Evolutionary conservation across 2,329 filamentous ascomycete genomes (phyloP), one percentile per base, ranked within the genome.

Genomic region (Pseudocercospora eumusae): DNA sequence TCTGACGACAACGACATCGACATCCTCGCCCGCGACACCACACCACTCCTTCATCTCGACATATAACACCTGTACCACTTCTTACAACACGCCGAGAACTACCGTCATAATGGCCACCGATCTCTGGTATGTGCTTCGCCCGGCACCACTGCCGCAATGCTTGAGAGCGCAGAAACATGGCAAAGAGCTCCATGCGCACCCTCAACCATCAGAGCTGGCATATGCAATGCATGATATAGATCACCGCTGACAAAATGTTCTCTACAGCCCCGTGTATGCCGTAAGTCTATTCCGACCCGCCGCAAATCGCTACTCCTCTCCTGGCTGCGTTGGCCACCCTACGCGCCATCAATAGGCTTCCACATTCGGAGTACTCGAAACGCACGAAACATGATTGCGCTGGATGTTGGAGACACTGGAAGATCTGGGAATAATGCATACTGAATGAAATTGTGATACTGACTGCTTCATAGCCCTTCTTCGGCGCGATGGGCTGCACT

Each of bases 401-500:
- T 25, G n/a, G 23, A 8, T 13, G 18, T 9, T 13, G 2, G 8
- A 52, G 11, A 28, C 8, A 4, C 15, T 25, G 47, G 23, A n/a
- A 52, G 15, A 25, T 25, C 11, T 50, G 4, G 27, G n/a, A 28
- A 4, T 11, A 20, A 58, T 52, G 33, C 10, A 11, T 52, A 20
- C n/a, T 18, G 6, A 18, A 40, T 40, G 21, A 40, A 13, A 27
- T 56, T 9, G 18, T n/a, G 27, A 60, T 49, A 59, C 65, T 68
- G 55, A 68, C 59, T 58, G 40, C 28, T 31, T 25, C 9, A 69
- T 76, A 88, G 86, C 88, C 93, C 81, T 97, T 97, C 84, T 97
- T 97, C 76, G 92, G 93, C 83, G 92, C 92, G 79, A 95, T 97
- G 90, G 93, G 93, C 79, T 97, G 93, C 86, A 95, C 89, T 74